A percentile compares a stretch with the other conserved stretches of the same genome.
These are phyloP conservation scores for Penicillium nordicum DNA, from an alignment of 2,329 filamentous ascomycete genomes.

Conservation along the genomic window DNA sequence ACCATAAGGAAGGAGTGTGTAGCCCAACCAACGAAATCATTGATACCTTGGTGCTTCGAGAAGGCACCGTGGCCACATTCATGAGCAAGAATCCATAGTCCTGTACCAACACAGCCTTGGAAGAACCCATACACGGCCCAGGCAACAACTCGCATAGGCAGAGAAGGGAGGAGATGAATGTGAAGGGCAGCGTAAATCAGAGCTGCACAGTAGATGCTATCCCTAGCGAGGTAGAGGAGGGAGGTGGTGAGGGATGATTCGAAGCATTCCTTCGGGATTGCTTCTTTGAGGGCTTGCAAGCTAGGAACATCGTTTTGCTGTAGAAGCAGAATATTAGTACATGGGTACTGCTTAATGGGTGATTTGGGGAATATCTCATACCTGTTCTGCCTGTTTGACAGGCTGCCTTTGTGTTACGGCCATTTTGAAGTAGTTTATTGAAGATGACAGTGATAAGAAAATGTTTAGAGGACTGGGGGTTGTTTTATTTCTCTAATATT, in stretches of 20 bases:
- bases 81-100: constrained; percentile 68
- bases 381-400: constrained; percentile 5
- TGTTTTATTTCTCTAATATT: constrained; percentile 1
- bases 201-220: constrained; percentile 49
- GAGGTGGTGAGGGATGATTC: constrained; percentile 53
- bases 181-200: constrained; percentile 54
- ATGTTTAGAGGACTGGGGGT: background rate
- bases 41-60: constrained; percentile 55
- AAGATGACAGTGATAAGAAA: background rate
- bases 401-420: constrained; percentile 1
- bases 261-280: constrained; percentile 62
- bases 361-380: background rate
- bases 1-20: constrained; percentile 65
- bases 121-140: constrained; percentile 61
- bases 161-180: constrained; percentile 51
- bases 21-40: constrained; percentile 61
- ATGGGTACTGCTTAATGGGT: background rate
- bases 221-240: constrained; percentile 56
- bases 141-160: constrained; percentile 44
- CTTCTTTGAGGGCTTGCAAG: constrained; percentile 32
- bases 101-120: constrained; percentile 64
- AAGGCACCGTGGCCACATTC: constrained; percentile 70
- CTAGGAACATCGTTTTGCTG: constrained; percentile 3
- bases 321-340: background rate
- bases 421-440: background rate